Conservation (phyloP, 2,329 filamentous ascomycete genomes). For the Talaromyces pinophilus region DNA sequence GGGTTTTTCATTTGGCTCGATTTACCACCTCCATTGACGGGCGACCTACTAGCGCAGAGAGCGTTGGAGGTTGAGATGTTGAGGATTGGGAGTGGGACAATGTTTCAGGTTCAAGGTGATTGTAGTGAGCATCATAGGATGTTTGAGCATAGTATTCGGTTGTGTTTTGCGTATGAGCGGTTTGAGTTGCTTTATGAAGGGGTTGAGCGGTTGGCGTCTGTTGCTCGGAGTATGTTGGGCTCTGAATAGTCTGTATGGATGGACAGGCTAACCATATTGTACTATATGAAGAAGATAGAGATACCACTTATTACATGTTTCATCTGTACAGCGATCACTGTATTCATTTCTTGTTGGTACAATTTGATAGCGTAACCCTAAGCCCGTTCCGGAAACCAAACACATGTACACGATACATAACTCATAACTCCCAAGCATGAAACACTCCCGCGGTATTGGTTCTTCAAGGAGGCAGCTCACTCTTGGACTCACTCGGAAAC, state of each 20-base stretch:
- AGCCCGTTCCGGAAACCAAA: not conserved
- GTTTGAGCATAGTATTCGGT: constrained; percentile 62
- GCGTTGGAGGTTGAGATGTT: constrained; percentile 66
- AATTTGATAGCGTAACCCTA: not conserved
- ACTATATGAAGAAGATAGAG: not conserved
- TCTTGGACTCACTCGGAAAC: constrained; percentile 46
- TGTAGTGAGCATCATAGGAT: constrained; percentile 48
- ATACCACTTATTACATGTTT: not conserved
- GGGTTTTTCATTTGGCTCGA: constrained; percentile 86
- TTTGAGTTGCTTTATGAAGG: constrained; percentile 67
- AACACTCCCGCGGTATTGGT: not conserved
- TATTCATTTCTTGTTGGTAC: not conserved
- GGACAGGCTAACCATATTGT: not conserved
- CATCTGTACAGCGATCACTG: not conserved
- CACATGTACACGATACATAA: not conserved
- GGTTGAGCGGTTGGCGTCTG: constrained; percentile 60
- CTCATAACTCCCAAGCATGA: not conserved
- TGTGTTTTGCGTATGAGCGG: constrained; percentile 74
- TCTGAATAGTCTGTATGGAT: not conserved
- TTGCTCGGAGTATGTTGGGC: constrained; percentile 18
- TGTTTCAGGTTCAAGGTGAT: constrained; percentile 69
- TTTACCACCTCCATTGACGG: constrained; percentile 58
- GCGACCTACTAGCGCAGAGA: constrained; percentile 56
- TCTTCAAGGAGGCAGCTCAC: constrained; percentile 11
- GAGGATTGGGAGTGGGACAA: constrained; percentile 65